These are phyloP conservation scores for Tausonia pullulans DNA, from an alignment of 1,284 basidiomycete species.

Conservation along the genomic window DNA sequence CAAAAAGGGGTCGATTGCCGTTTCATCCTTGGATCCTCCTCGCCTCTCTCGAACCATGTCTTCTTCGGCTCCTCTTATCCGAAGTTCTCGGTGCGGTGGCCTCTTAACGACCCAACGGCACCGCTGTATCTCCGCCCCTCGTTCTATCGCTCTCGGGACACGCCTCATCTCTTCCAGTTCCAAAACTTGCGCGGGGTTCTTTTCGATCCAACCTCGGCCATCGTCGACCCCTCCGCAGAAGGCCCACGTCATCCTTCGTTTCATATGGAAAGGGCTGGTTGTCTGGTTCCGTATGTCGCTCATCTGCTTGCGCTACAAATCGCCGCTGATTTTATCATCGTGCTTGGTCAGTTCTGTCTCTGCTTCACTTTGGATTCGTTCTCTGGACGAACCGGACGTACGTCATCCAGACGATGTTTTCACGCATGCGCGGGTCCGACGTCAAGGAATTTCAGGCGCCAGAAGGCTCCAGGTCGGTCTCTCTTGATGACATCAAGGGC, in stretches of 20 bases:
- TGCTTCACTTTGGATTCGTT: constrained; percentile 4
- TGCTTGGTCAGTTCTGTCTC: neutral
- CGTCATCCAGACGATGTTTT: neutral
- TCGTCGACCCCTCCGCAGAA: neutral
- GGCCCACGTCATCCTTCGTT: neutral
- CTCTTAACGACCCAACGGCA: neutral
- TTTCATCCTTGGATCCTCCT: neutral
- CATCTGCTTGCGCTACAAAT: neutral
- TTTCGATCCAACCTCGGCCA: neutral
- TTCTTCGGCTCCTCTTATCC: too few relatives aligned
- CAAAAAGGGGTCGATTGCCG: too few relatives aligned
- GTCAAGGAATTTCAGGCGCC: neutral
- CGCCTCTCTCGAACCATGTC: neutral
- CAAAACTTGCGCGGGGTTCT: neutral
- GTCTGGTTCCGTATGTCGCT: neutral
- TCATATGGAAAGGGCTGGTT: constrained; percentile 1
- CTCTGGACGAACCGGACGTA: constrained; percentile 2
- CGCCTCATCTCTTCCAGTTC: too few relatives aligned
- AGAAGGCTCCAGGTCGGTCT: neutral
- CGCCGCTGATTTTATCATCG: neutral
- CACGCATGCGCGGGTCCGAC: neutral
- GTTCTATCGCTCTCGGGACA: too few relatives aligned
- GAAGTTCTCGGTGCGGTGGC: neutral
- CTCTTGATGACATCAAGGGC: constrained; percentile 35
- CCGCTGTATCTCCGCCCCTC: neutral